Base-by-base conservation (phyloP, 148 eudicot species). In the Gaultheria prostrata region DNA sequence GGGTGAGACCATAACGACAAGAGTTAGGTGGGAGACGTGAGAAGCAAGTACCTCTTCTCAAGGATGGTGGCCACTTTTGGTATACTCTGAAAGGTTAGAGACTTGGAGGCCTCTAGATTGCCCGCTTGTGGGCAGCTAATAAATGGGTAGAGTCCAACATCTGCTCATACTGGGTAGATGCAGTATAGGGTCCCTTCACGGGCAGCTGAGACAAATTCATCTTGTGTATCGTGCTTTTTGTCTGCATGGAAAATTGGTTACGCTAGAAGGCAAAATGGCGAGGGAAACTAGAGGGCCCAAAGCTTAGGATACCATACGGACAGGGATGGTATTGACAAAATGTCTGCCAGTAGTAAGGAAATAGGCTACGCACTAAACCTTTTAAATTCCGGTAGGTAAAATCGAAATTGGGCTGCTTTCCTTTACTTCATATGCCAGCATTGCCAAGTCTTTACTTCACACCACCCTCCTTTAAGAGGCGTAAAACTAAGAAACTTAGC, bases 211-310 rank as follows among this genome's bases (percentile, higher is more conserved):
- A 67, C 72, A 67, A 67, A 12, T 67, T 35, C 32, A 28, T 67
- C 18, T 30, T 30, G 32, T 30, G 72, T 14, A 28, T 14, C 20
- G 6, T 1, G 39, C 33, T 67, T 67, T 67, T 30, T 11, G 72
- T 67, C 18, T 67, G 35, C 71, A 67, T 67, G 72, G 72, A 67
- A 9, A 63, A 63, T 56, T 56, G 61, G 70, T 28, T 67, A 67
- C 20, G 26, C 72, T 28, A 11, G 20, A 67, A 26, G 72, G 35
- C 72, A 67, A 67, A 67, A 28, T 30, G 18, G 35, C 72, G 1
- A 28, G 72, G 72, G 18, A 1, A 28, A 30, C 11, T 67, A 7
- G 39, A 28, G 12, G 72, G 35, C 72, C 71, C 7, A 67, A 67
- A 67, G 72, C 32, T 67, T 12, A 13, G 5, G 13, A 28, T 28